A percentile compares a stretch with the other conserved stretches of the same genome.
phyloP scores from a whole-genome alignment of 164 flowering plant species.

The Kalanchoe fedtschenkoi region DNA sequence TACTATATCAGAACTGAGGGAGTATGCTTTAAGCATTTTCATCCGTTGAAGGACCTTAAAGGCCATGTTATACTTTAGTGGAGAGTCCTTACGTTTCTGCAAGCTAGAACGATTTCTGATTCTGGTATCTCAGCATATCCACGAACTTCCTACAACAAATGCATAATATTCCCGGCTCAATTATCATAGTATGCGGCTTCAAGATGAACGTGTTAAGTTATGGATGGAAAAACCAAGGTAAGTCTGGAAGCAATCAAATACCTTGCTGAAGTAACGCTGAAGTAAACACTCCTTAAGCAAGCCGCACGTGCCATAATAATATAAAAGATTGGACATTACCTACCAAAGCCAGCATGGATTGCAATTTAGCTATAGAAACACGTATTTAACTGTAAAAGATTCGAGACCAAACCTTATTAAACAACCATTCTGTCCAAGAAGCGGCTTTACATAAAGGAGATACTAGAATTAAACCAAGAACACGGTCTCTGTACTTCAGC shows the following conservation, averaged over 20 bases:
- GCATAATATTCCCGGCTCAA: not conserved
- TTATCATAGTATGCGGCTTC: not conserved
- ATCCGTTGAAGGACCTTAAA: not conserved
- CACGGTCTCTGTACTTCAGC: slow-evolving; percentile 56
- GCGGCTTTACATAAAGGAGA: slow-evolving; percentile 68
- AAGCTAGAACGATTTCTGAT: slow-evolving; percentile 22
- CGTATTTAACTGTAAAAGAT: not conserved
- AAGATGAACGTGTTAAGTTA: not conserved
- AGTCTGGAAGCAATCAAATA: slow-evolving; percentile 12
- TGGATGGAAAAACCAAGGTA: not conserved
- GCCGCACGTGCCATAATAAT: slow-evolving; percentile 66
- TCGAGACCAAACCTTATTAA: slow-evolving; percentile 44
- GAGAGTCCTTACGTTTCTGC: slow-evolving; percentile 20
- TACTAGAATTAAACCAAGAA: slow-evolving; percentile 62
- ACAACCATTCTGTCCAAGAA: slow-evolving; percentile 74
- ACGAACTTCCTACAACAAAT: slow-evolving; percentile 21
- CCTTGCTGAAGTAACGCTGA: slow-evolving; percentile 74
- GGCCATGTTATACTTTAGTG: too few relatives aligned
- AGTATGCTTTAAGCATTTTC: too few relatives aligned
- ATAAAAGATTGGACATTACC: slow-evolving; percentile 56
- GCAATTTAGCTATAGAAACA: not conserved
- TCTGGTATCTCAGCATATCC: slow-evolving; percentile 18
- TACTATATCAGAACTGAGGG: too few relatives aligned
- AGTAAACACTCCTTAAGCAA: slow-evolving; percentile 48
- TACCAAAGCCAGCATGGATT: slow-evolving; percentile 9